Conservation (phyloP, 176 grass and related monocot genomes). For the Aegilops speltoides region DNA sequence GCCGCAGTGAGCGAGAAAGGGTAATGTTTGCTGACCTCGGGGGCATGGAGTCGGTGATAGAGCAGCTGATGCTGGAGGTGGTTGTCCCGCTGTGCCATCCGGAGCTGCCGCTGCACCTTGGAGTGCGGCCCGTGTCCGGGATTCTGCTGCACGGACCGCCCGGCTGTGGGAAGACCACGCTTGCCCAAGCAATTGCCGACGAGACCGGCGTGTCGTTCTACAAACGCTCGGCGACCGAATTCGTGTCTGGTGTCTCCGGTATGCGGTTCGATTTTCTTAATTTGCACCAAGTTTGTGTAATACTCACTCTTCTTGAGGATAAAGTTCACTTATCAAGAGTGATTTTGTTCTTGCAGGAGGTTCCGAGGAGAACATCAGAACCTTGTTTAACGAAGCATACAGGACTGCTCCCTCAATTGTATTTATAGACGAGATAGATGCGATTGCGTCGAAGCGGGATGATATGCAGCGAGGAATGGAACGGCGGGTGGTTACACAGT, state of each 20-base stretch:
- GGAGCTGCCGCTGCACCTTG: slow-evolving; percentile 56
- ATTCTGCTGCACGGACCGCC: slow-evolving; percentile 84
- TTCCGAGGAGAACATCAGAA: slow-evolving; percentile 87
- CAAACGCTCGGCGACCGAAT: slow-evolving; percentile 62
- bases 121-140: slow-evolving; percentile 67
- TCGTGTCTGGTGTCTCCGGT: slow-evolving; percentile 83
- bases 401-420: slow-evolving; percentile 90
- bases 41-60: slow-evolving; percentile 61
- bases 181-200: slow-evolving; percentile 78
- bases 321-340: background rate
- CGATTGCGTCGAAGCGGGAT: slow-evolving; percentile 91
- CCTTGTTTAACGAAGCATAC: slow-evolving; percentile 75
- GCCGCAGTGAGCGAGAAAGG: slow-evolving; percentile 10
- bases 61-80: slow-evolving; percentile 82
- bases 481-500: slow-evolving; percentile 77
- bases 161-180: slow-evolving; percentile 82
- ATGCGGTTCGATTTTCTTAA: background rate
- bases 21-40: slow-evolving; percentile 67
- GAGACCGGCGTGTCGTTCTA: slow-evolving; percentile 87
- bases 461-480: slow-evolving; percentile 84
- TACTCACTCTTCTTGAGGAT: background rate
- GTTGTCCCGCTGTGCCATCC: slow-evolving; percentile 77
- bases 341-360: slow-evolving; percentile 44
- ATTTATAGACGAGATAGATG: slow-evolving; percentile 94
- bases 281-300: background rate